A percentile compares a stretch with the other conserved stretches of the same genome.
These are phyloP conservation scores for Borealophlyctis nickersoniae DNA, from an alignment of 192 early-diverging fungal species.

Conservation along the genomic window DNA sequence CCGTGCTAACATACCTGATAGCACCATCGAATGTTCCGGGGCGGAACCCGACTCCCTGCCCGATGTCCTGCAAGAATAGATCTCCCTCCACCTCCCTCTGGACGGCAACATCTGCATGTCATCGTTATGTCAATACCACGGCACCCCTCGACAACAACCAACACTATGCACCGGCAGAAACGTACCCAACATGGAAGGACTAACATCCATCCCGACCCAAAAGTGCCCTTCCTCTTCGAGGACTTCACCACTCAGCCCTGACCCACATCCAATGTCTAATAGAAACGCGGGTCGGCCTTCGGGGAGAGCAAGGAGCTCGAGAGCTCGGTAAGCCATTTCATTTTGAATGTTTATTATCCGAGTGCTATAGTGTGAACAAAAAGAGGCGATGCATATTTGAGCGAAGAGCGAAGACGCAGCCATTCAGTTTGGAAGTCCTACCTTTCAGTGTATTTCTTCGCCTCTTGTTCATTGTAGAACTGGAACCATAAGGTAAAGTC, in stretches of 20 bases:
- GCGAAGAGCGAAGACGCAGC: background rate
- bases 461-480: conserved; percentile 94
- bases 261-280: conserved; percentile 97
- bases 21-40: conserved; percentile 96
- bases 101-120: conserved; percentile 81
- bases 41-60: conserved; percentile 88
- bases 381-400: background rate
- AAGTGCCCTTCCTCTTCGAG: conserved; percentile 92
- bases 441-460: conserved; percentile 91
- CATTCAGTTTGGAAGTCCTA: conserved; percentile 34
- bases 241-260: conserved; percentile 91
- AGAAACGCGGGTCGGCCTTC: conserved; percentile 70
- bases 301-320: conserved; percentile 85
- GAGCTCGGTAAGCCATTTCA: conserved; percentile 86
- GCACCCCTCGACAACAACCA: no score
- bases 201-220: conserved; percentile 97
- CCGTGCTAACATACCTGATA: conserved; percentile 57
- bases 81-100: conserved; percentile 93
- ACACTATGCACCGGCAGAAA: background rate
- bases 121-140: no score
- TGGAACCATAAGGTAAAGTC: conserved; percentile 23
- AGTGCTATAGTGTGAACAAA: no score
- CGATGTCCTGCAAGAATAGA: conserved; percentile 92
- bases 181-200: conserved; percentile 81
- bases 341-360: conserved; percentile 92